A percentile compares a stretch with the other conserved stretches of the same genome.
Evolutionary conservation across 805 yeast genomes (phyloP).

Genomic region (Phaffomyces antillensis): DNA sequence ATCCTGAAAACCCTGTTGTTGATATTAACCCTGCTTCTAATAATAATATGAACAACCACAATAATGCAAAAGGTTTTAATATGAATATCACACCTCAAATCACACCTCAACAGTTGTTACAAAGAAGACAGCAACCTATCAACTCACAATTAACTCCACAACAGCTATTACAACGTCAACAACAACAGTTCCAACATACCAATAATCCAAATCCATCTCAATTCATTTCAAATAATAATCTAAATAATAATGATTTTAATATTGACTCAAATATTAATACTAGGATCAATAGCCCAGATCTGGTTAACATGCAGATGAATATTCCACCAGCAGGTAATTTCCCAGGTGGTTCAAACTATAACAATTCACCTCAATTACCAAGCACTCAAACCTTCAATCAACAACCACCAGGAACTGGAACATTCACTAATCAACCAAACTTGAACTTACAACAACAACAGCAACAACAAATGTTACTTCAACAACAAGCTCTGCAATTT

Average conservation of each 20-base stretch:
- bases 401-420: constrained; percentile 6
- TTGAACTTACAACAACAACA: background rate
- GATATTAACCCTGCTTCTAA: background rate
- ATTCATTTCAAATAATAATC: constrained; percentile 6
- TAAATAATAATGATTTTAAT: background rate
- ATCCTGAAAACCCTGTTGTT: background rate
- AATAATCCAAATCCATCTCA: constrained; percentile 4
- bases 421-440: background rate
- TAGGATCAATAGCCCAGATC: constrained; percentile 8
- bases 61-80: background rate
- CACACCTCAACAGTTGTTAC: constrained; percentile 23
- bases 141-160: constrained; percentile 19
- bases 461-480: constrained; percentile 1
- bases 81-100: constrained; percentile 14
- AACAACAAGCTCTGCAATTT: background rate
- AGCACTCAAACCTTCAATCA: constrained; percentile 1
- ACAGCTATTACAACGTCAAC: constrained; percentile 24
- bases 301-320: background rate
- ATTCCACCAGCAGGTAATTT: constrained; percentile 7
- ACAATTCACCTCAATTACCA: constrained; percentile 10
- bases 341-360: constrained; percentile 4
- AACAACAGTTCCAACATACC: constrained; percentile 10
- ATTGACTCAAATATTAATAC: constrained; percentile 1
- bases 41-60: background rate
- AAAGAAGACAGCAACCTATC: constrained; percentile 22